Conservation (phyloP, 176 grass and related monocot genomes). For the Zea luxurians region DNA sequence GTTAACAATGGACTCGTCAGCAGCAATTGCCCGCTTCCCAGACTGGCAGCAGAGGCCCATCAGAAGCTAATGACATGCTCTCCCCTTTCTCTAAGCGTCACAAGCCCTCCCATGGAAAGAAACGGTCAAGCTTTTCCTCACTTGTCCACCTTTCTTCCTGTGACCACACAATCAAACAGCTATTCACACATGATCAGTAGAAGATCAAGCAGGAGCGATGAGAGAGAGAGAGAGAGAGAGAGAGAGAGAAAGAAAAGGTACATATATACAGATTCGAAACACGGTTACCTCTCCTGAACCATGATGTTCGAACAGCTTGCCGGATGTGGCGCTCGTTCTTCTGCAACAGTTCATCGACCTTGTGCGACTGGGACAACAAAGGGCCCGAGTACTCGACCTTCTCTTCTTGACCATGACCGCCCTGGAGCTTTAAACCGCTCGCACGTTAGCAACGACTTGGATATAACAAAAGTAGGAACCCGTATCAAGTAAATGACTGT, state of each 20-base stretch:
- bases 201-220: not conserved
- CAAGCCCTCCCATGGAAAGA: not conserved
- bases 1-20: constrained; percentile 24
- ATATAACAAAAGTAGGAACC: constrained; percentile 20
- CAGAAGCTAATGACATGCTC: too few species aligned
- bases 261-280: not conserved
- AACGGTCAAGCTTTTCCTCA: constrained; percentile 13
- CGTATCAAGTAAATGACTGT: not conserved
- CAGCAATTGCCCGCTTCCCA: not conserved
- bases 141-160: constrained; percentile 48
- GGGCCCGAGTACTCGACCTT: constrained; percentile 92
- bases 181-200: not conserved
- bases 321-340: constrained; percentile 85
- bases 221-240: not conserved
- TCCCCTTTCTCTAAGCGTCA: not conserved
- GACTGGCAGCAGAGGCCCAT: not conserved
- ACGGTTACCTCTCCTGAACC: constrained; percentile 81
- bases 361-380: constrained; percentile 69
- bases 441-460: not conserved
- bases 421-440: constrained; percentile 20
- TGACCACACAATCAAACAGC: constrained; percentile 10
- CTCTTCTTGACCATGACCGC: constrained; percentile 39
- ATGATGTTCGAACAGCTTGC: constrained; percentile 75
- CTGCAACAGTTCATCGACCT: constrained; percentile 87
- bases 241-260: not conserved